Conservation (phyloP, 2,329 filamentous ascomycete genomes). For the Cladosporium oxysporum region DNA sequence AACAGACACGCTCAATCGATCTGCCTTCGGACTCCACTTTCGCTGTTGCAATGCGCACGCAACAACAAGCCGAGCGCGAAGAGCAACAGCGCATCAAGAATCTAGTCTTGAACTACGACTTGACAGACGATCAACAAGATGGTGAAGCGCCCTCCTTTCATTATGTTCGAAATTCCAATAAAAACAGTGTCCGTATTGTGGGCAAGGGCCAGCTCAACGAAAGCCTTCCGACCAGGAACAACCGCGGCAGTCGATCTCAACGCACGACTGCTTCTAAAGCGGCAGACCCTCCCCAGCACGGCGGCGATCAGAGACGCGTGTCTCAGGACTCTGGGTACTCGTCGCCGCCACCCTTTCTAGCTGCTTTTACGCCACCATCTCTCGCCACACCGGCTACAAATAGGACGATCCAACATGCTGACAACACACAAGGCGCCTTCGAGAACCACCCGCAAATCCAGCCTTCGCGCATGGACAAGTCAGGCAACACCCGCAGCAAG, state of each 20-base stretch:
- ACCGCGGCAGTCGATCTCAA: slow-evolving; percentile 21
- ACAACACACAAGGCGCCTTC: slow-evolving; percentile 34
- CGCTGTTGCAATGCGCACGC: slow-evolving; percentile 91
- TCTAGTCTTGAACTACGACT: slow-evolving; percentile 92
- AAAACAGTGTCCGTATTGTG: slow-evolving; percentile 50
- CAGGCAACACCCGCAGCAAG: slow-evolving; percentile 65
- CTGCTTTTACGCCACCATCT: slow-evolving; percentile 6
- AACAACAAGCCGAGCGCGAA: slow-evolving; percentile 91
- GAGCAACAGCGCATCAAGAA: slow-evolving; percentile 99
- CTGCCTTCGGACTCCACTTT: slow-evolving; percentile 89
- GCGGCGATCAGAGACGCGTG: slow-evolving; percentile 20
- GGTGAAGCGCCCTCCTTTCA: slow-evolving; percentile 57
- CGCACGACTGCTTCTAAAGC: slow-evolving; percentile 8
- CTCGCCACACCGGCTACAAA: background rate
- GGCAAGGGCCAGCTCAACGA: slow-evolving; percentile 43
- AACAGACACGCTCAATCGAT: slow-evolving; percentile 84
- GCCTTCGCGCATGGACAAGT: slow-evolving; percentile 54
- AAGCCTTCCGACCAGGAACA: slow-evolving; percentile 32
- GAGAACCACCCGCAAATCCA: slow-evolving; percentile 43
- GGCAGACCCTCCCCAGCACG: slow-evolving; percentile 9
- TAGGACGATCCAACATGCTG: slow-evolving; percentile 27
- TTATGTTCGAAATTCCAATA: slow-evolving; percentile 48
- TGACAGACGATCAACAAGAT: slow-evolving; percentile 76
- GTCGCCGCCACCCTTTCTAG: slow-evolving; percentile 10
- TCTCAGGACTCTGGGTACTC: slow-evolving; percentile 19